These are phyloP conservation scores for Cystobasidiaceae sp. DNA, from an alignment of 1,284 basidiomycete genomes.

Conservation along the genomic window DNA sequence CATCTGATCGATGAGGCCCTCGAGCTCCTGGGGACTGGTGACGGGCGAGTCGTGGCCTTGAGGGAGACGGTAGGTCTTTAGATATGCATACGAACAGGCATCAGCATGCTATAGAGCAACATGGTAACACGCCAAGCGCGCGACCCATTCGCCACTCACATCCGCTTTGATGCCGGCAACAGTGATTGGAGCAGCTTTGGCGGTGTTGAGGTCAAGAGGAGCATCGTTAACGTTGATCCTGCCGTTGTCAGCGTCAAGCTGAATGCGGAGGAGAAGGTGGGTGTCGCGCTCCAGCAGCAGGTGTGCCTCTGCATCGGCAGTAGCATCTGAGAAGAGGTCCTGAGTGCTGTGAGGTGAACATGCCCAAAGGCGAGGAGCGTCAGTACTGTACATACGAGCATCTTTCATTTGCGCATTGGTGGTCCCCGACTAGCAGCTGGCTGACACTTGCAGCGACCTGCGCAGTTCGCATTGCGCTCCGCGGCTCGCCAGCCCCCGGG, in stretches of 20 bases:
- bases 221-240: conserved; percentile 27
- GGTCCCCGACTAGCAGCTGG: too few relatives aligned
- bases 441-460: too few relatives aligned
- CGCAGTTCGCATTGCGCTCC: conserved; percentile 5
- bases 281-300: conserved; percentile 25
- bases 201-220: conserved; percentile 2
- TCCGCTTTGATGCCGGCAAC: conserved; percentile 15
- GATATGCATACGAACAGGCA: background rate
- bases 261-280: conserved; percentile 18
- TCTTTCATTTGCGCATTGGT: too few relatives aligned
- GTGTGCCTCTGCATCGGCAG: conserved; percentile 12
- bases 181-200: conserved; percentile 4
- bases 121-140: background rate
- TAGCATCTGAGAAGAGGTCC: conserved; percentile 30
- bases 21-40: background rate
- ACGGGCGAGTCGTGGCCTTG: conserved; percentile 1
- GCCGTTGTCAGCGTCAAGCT: conserved; percentile 17
- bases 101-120: background rate
- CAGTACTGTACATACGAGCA: too few relatives aligned
- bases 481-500: background rate
- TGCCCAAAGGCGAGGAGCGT: too few relatives aligned
- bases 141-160: background rate
- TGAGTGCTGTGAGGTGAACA: background rate
- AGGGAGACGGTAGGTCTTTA: conserved; percentile 15
- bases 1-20: conserved; percentile 22